Evolutionary conservation across 176 grass and related monocot genomes (phyloP).

Genomic region (Panicum miliaceum): DNA sequence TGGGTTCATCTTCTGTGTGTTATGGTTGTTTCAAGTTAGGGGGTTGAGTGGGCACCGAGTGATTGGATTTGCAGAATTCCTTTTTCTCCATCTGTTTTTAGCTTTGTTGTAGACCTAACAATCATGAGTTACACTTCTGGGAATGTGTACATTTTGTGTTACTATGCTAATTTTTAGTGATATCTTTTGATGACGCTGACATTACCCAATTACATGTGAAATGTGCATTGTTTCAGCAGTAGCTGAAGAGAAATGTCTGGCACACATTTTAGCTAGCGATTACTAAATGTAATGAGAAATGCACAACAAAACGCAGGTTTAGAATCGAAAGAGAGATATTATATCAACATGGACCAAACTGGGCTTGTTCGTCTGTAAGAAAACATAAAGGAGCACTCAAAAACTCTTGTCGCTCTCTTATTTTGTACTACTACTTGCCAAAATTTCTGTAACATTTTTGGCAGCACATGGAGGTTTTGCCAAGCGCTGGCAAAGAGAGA

Average conservation of each 20-base stretch:
- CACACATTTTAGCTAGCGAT: neutral
- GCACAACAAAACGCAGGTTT: too few relatives aligned
- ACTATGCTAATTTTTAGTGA: slow-evolving; percentile 38
- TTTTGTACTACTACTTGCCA: too few relatives aligned
- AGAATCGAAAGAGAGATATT: too few relatives aligned
- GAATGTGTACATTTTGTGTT: slow-evolving; percentile 33
- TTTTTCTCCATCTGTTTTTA: slow-evolving; percentile 39
- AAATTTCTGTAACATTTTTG: too few relatives aligned
- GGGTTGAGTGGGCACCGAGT: slow-evolving; percentile 28
- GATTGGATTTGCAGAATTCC: slow-evolving; percentile 39
- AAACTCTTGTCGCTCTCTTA: too few relatives aligned
- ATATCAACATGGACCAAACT: too few relatives aligned
- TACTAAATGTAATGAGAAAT: neutral
- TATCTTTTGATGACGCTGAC: neutral
- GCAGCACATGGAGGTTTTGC: too few relatives aligned
- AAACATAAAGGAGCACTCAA: too few relatives aligned
- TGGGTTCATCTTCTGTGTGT: slow-evolving; percentile 43
- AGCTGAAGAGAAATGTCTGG: neutral
- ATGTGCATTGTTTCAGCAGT: slow-evolving; percentile 11
- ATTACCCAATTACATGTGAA: neutral
- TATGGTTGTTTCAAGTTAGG: slow-evolving; percentile 37
- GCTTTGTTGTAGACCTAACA: slow-evolving; percentile 36
- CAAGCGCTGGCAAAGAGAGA: too few relatives aligned
- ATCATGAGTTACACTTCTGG: neutral
- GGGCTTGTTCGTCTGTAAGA: too few relatives aligned